phyloP scores from a whole-genome alignment of 345 rosid genomes.

The Eucalyptus brandiana region DNA sequence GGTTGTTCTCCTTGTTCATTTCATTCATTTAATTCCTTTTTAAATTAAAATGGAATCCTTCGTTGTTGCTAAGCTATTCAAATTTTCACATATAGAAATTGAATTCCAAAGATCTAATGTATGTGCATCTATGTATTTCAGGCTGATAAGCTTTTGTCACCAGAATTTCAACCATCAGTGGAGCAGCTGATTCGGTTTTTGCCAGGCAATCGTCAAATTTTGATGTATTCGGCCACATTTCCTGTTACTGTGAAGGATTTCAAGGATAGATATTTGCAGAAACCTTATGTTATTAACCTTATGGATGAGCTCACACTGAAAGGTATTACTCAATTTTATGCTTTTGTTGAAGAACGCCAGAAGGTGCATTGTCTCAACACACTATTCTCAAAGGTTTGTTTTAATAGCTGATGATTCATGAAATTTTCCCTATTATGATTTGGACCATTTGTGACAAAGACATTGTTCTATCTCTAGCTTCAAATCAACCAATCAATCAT shows the following conservation, averaged over 20 bases:
- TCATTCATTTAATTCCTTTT: not conserved
- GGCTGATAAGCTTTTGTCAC: constrained; percentile 99
- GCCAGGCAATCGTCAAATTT: constrained; percentile 71
- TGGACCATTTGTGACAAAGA: not conserved
- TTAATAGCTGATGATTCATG: not conserved
- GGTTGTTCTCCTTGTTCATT: not conserved
- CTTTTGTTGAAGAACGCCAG: constrained; percentile 99
- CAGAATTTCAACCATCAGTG: constrained; percentile 93
- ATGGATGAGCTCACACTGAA: constrained; percentile 98
- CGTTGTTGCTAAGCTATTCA: not conserved
- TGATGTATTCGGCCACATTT: constrained; percentile 98
- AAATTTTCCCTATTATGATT: not conserved
- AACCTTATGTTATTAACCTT: constrained; percentile 88
- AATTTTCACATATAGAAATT: not conserved
- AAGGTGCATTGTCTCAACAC: constrained; percentile 99
- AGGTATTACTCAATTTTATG: constrained; percentile 96
- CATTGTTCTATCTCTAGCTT: constrained; percentile 46
- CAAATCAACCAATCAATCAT: constrained; percentile 99
- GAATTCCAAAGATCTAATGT: constrained; percentile 20
- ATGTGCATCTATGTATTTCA: constrained; percentile 13
- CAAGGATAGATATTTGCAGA: constrained; percentile 77
- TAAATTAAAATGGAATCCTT: not conserved
- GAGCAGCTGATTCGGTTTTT: constrained; percentile 91
- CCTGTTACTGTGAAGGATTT: constrained; percentile 99
- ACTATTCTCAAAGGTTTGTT: constrained; percentile 90